Percentiles rank a stretch among this genome's conserved stretches.
phyloP scores from a whole-genome alignment of 2,329 filamentous ascomycete genomes.

The Ceratocystis ficicola region DNA sequence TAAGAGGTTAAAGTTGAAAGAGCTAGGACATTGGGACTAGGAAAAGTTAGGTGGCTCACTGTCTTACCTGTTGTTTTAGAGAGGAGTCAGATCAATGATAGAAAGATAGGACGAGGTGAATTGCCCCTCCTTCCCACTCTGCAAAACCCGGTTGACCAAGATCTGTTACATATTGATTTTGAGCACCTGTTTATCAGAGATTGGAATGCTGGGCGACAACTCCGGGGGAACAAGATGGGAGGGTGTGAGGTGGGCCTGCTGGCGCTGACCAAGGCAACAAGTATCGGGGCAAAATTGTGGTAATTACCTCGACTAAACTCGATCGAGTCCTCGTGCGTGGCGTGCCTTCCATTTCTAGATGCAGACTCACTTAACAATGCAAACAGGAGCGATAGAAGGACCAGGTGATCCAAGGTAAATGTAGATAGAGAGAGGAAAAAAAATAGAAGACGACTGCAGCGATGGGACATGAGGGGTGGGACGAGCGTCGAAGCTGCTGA shows the following conservation, averaged over 20 bases:
- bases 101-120: neutral
- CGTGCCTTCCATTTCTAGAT: neutral
- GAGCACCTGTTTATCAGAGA: neutral
- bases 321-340: neutral
- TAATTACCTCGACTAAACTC: neutral
- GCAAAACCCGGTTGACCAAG: slow-evolving; percentile 1
- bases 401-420: neutral
- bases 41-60: neutral
- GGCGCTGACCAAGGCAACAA: neutral
- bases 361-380: neutral
- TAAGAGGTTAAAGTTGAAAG: slow-evolving; percentile 8
- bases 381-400: neutral
- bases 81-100: neutral
- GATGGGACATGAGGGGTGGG: neutral
- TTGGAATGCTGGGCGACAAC: neutral
- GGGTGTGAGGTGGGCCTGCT: neutral
- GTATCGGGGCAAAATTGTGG: neutral
- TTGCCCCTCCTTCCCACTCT: too few species aligned
- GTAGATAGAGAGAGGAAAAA: neutral
- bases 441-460: neutral
- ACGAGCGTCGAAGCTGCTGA: neutral
- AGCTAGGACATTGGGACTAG: slow-evolving; percentile 4
- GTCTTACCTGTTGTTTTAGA: neutral
- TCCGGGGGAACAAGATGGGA: neutral
- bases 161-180: slow-evolving; percentile 11